Evolutionary conservation across 2,329 filamentous ascomycete genomes (phyloP), one percentile per base, ranked within the genome.

Genomic region (Fusarium musae): DNA sequence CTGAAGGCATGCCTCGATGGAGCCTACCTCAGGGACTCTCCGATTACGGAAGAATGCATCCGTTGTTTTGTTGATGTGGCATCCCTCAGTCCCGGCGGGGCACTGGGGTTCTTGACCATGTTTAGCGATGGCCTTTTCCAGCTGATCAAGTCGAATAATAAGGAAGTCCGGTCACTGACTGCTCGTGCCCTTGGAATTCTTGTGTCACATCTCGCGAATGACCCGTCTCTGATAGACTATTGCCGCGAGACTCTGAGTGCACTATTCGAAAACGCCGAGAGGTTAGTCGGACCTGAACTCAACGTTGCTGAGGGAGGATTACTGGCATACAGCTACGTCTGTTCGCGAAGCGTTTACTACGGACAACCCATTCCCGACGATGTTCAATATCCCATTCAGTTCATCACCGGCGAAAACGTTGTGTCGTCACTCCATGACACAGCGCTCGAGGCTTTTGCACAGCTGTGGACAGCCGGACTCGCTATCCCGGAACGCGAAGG

Each of bases 161-260:
- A 90, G 69, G 87, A 90, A 61, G 87, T 92, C 10, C 88, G 95
- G 40, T 84, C 86, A 42, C 84, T 92, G 34, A 91, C 91, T 3
- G 91, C 94, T 21, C 91, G 90, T 67, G 88, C 90, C 0, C 90
- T 95, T 75, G 95, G 95, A 2, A 92, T 97, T 17, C 82, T 98
- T 9, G 90, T 89, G 2, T 92, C 94, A 0, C 93, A 96, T 79
- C 85, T 86, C 8, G 78, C 75, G 11, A 86, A 85, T 63, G 76
- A 85, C 5, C 74, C 82, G 1, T 77, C 81, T 9, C 66, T 59
- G 3, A 67, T 83, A 23, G 65, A 65, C 4, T 76, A 78, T 26
- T 77, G 74, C 59, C 65, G 73, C n/a, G 66, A 64, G 47, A 77
- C 76, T 7, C 62, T 90, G 30, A 72, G 80, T 21, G 77, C 82